Conservation (phyloP, 2,329 filamentous ascomycete genomes). For the Penicillium sp. region DNA sequence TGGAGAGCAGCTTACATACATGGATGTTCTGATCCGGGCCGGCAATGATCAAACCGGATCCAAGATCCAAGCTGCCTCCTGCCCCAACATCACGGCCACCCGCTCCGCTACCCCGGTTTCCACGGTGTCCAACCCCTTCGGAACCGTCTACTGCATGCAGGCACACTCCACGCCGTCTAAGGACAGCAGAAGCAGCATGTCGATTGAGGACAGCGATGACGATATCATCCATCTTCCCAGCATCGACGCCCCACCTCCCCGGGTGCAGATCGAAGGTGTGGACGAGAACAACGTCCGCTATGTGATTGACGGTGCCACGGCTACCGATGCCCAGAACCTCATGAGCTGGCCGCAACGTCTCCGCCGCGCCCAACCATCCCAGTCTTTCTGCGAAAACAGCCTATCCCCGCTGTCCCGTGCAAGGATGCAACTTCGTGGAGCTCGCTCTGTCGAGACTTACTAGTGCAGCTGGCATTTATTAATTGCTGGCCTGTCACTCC, state of each 20-base stretch:
- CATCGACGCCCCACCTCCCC: constrained; percentile 21
- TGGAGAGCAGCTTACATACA: constrained; percentile 28
- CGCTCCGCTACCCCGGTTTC: background rate
- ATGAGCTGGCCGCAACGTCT: constrained; percentile 33
- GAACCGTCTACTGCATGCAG: constrained; percentile 35
- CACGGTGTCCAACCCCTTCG: constrained; percentile 7
- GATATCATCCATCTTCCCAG: constrained; percentile 38
- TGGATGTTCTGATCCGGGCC: constrained; percentile 29
- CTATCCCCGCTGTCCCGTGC: constrained; percentile 20
- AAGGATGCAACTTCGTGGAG: constrained; percentile 21
- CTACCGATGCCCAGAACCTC: constrained; percentile 29
- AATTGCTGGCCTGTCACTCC: background rate
- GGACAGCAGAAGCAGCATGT: constrained; percentile 20
- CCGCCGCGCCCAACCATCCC: constrained; percentile 5
- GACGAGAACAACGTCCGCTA: constrained; percentile 38
- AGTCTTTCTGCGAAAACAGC: constrained; percentile 14
- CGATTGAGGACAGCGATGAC: constrained; percentile 33
- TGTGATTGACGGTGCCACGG: constrained; percentile 27
- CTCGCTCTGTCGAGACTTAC: constrained; percentile 29
- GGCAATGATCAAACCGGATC: constrained; percentile 15
- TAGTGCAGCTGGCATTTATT: constrained; percentile 6
- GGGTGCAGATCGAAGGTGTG: constrained; percentile 32
- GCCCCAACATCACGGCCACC: background rate
- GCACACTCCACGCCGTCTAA: constrained; percentile 31
- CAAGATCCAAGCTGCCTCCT: constrained; percentile 1